Conservation (phyloP, 2,329 filamentous ascomycete species). For the Cytospora piceae region DNA sequence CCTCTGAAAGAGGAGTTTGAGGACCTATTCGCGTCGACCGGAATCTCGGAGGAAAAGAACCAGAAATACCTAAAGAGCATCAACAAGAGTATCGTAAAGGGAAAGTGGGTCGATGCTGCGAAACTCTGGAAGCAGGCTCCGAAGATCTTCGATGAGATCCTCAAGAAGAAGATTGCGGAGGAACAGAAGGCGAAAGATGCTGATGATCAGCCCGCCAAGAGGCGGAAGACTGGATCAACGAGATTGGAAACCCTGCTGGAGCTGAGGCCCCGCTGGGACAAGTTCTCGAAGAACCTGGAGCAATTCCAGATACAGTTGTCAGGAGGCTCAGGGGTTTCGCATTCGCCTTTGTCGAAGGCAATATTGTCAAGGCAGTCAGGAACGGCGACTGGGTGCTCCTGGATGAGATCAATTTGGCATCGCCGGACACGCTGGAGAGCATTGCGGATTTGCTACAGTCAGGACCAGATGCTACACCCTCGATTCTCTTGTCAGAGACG, state of each 20-base stretch:
- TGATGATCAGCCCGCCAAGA: constrained; percentile 68
- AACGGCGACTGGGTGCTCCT: constrained; percentile 97
- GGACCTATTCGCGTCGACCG: constrained; percentile 80
- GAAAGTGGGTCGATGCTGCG: constrained; percentile 85
- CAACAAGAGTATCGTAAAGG: constrained; percentile 75
- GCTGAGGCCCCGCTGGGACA: constrained; percentile 73
- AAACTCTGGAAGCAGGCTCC: constrained; percentile 88
- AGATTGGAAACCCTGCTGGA: constrained; percentile 67
- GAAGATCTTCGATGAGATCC: constrained; percentile 78
- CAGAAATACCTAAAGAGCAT: constrained; percentile 83
- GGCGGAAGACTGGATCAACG: constrained; percentile 61
- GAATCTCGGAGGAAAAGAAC: constrained; percentile 86
- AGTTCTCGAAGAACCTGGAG: constrained; percentile 73
- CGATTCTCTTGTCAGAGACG: constrained; percentile 87
- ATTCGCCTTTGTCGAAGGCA: constrained; percentile 95
- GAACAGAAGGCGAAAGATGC: constrained; percentile 46
- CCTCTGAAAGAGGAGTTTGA: constrained; percentile 95
- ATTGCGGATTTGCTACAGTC: constrained; percentile 84
- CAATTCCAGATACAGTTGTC: constrained; percentile 81
- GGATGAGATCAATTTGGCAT: constrained; percentile 96
- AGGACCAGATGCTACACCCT: constrained; percentile 72
- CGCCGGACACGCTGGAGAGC: constrained; percentile 91
- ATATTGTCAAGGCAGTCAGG: constrained; percentile 91
- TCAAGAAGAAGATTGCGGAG: constrained; percentile 58
- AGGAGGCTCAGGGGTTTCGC: constrained; percentile 77